Evolutionary conservation across 108 stramenopile genomes (phyloP).

Genomic region (Cyclotella baltica): DNA sequence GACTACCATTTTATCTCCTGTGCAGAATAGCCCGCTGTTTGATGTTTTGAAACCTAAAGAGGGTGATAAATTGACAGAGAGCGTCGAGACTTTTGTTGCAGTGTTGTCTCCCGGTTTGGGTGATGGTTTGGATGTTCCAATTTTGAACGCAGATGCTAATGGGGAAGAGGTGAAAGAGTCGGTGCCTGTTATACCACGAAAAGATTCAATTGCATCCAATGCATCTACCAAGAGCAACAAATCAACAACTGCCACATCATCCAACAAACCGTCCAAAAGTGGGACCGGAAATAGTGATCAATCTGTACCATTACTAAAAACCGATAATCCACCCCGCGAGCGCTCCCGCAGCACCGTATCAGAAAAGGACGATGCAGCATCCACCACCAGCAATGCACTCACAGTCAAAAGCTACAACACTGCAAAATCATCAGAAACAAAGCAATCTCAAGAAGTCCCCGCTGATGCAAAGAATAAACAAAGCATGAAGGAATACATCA

Average conservation of each 20-base stretch:
- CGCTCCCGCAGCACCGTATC: conserved; percentile 8
- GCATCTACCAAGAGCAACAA: background rate
- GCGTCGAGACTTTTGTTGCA: conserved; percentile 29
- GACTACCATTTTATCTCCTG: conserved; percentile 24
- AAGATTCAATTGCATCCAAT: conserved; percentile 8
- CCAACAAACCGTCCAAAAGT: background rate
- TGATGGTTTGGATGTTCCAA: background rate
- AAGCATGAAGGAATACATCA: conserved; percentile 48
- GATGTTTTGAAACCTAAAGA: conserved; percentile 31
- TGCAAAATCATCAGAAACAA: conserved; percentile 16
- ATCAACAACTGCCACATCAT: background rate
- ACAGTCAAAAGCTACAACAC: conserved; percentile 23
- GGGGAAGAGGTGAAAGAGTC: background rate
- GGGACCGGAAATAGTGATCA: background rate
- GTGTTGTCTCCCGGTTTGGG: conserved; percentile 5
- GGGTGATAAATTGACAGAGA: conserved; percentile 19
- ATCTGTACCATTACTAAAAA: background rate
- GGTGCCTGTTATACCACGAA: conserved; percentile 2
- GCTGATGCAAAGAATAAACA: conserved; percentile 28
- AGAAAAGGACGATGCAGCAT: conserved; percentile 8
- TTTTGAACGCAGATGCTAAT: background rate
- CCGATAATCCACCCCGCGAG: background rate
- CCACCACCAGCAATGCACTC: conserved; percentile 4
- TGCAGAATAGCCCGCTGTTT: conserved; percentile 16
- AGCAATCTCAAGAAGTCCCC: conserved; percentile 3